Base-by-base conservation (phyloP, 2,329 filamentous ascomycete species). In the Colletotrichum somersetense region DNA sequence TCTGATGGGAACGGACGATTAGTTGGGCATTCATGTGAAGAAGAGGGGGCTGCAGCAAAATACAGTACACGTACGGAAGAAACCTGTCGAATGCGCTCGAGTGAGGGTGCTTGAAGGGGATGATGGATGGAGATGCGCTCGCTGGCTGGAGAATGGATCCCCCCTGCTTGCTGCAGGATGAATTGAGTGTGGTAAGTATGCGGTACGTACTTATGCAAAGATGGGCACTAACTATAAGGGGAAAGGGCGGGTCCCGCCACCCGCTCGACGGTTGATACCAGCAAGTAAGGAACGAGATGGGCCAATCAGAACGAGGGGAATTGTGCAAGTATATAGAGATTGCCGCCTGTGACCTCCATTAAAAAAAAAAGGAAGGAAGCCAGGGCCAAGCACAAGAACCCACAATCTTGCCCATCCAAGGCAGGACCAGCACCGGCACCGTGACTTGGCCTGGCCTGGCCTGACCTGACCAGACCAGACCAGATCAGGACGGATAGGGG, bases 261-360 rank as follows among this genome's bases (percentile, higher is more conserved):
- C 66, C 66, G 66, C 66, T 40, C 46, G 55, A 59, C 55, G 50
- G 59, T 40, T 38, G 53, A 53, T 46, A 61, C 58, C 46, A 61
- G 11, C 53, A 61, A 55, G 40, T 33, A 56, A 26, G 53, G 53
- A 42, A 46, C 53, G 11, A 62, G 55, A 56, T 57, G n/a, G 16
- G 12, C 70, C 59, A 72, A 72, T 70, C 26, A 72, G 10, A 59
- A n/a, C 2, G 5, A 26, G n/a, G 3, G 40, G 1, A 30, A 33
- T 40, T 20, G 56, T 50, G 20, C 59, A 44, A 30, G 30, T 40
- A 11, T 2, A 69, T 70, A 59, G 66, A 70, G 46, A 33, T 40
- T 48, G 20, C 65, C 66, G 53, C 69, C 50, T 42, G 66, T 55
- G 53, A 46, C 46, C 48, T 72, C 62, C 33, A 69, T 50, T 50